phyloP scores from a whole-genome alignment of 2,329 filamentous ascomycete species.

The Xylariaceae sp. region DNA sequence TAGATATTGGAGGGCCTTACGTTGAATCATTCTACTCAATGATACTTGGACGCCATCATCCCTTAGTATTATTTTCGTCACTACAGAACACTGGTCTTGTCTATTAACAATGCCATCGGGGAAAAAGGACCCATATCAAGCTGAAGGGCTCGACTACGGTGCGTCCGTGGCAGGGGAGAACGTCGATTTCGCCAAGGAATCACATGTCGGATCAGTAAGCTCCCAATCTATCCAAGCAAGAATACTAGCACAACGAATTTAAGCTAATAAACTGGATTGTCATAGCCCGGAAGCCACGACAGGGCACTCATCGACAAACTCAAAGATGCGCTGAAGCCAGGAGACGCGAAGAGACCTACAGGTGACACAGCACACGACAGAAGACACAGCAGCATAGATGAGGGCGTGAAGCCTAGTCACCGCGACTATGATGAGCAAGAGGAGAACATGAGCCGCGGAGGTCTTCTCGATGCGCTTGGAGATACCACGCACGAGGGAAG shows the following conservation, averaged over 20 bases:
- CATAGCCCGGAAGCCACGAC: slow-evolving; percentile 22
- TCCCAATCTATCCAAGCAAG: not conserved
- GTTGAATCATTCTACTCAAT: not conserved
- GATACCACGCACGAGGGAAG: not conserved
- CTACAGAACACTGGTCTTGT: not conserved
- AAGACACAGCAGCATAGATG: slow-evolving; percentile 16
- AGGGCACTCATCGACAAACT: slow-evolving; percentile 24
- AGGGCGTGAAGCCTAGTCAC: slow-evolving; percentile 16
- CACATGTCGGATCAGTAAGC: slow-evolving; percentile 10
- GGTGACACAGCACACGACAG: slow-evolving; percentile 14
- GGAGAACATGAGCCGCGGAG: not conserved
- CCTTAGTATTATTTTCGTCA: not conserved
- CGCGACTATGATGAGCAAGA: slow-evolving; percentile 12
- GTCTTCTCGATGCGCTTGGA: slow-evolving; percentile 15
- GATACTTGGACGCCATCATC: not conserved
- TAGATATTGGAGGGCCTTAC: too few species aligned
- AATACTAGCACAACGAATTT: too few species aligned
- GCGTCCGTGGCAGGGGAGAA: slow-evolving; percentile 11
- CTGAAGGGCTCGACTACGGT: slow-evolving; percentile 20
- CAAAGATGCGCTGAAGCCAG: slow-evolving; percentile 25
- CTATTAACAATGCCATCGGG: slow-evolving; percentile 17
- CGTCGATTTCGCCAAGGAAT: slow-evolving; percentile 21
- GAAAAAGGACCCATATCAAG: not conserved
- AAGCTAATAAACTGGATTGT: not conserved
- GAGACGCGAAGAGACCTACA: slow-evolving; percentile 3